Evolutionary conservation across 2,329 filamentous ascomycete genomes (phyloP), one percentile per base, ranked within the genome.

Genomic region (Fusarium lyarnte): DNA sequence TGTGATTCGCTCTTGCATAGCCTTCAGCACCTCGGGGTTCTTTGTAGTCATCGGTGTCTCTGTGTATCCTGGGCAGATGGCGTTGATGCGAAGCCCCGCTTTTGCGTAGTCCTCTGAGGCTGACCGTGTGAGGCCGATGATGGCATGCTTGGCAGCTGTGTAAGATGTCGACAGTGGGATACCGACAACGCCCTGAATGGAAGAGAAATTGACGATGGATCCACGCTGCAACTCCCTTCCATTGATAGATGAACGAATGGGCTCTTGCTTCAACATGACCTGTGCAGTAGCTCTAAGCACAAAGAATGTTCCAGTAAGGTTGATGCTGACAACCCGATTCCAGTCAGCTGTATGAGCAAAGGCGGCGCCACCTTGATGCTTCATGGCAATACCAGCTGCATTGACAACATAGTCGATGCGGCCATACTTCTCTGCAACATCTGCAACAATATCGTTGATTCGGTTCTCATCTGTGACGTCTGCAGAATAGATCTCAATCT

Each of bases 241-340:
- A 33, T 84, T 79, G 38, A 83, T 79, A 1, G 70, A 67, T 0
- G 82, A 84, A 1, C 70, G 58, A 5, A 85, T 83, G 0, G 77
- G 81, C 0, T 83, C 80, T 67, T 86, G 84, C 66, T 82, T 77
- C 17, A 85, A 69, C 84, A 86, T 86, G 27, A 85, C 80, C 36
- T 79, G 16, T 3, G 82, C 81, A 1, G 81, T 79, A 8, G 82
- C 82, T 21, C 80, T 76, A 1, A 85, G 70, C 5, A 85, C 78
- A 63, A 80, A 83, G 64, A 86, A 84, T 5, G 81, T 81, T 0
- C 84, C 84, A 6, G 78, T 82, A 2, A 86, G 68, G 51, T 86
- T 86, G 58, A 85, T 77, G 53, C 83, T 80, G 10, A 85, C 54
- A 4, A 85, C 78, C 0, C 80, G 78, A 5, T 83, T 76, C 82